Base-by-base conservation (phyloP, 2,329 filamentous ascomycete genomes). In the Metarhizium rileyi region DNA sequence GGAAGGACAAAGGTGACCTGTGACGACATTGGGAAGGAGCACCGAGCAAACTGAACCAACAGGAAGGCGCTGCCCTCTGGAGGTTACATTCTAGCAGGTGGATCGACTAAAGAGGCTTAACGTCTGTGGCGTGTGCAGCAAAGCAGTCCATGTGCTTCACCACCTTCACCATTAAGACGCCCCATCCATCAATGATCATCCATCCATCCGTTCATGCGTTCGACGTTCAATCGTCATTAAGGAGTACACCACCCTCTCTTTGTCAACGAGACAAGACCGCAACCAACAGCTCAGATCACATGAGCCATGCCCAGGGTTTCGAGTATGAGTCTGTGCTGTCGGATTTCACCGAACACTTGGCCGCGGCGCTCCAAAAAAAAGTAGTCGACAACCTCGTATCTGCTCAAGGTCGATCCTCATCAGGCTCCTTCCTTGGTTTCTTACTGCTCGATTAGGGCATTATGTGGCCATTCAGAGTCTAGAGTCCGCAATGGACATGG, bases 1-100 rank as follows among this genome's bases (percentile, higher is more conserved):
- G 45, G 33, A n/a, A n/a, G 45, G 33, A 47, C 45, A 41, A 30
- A 40, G 16, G 35, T 49, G 41, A 22, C 47, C 41, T 36, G 44
- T 49, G 47, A 49, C 47, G 30, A 43, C 47, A 49, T 36, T 16
- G 12, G 33, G 12, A 2, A 10, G 33, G 33, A 10, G 33, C 33
- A 36, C 33, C n/a, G 9, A 16, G 33, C 33, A 36, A 5, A 9
- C 14, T 16, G 33, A 18, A 18, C 33, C 14, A 36, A 16, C 35
- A 18, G 35, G 35, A 38, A 38, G 35, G 35, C 5, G 16, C n/a
- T 5, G 20, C 35, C 18, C 18, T 14, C 5, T n/a, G 18, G n/a
- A 20, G 35, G 35, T 38, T 38, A 16, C 35, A 38, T 38, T 22
- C n/a, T 38, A 7, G 16, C n/a, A 16, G 10, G 10, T n/a, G 5